phyloP scores from a whole-genome alignment of 805 yeast species.

The Phaffomyces thermotolerans region DNA sequence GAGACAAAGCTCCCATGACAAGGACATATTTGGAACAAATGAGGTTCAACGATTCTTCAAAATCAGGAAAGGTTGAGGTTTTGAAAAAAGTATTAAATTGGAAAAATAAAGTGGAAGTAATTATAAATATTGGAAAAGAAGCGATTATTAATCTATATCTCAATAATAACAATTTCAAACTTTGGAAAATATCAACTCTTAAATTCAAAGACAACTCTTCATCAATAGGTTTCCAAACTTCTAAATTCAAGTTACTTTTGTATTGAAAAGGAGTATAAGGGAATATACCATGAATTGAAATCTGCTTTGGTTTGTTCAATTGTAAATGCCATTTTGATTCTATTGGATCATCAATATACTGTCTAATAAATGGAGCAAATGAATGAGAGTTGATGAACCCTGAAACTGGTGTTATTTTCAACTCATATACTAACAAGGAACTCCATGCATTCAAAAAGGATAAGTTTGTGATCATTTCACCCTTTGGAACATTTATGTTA shows the following conservation, averaged over 20 bases:
- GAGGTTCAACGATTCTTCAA: slow-evolving; percentile 38
- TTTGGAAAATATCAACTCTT: slow-evolving; percentile 47
- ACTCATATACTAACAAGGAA: slow-evolving; percentile 48
- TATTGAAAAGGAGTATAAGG: slow-evolving; percentile 54
- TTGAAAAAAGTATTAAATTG: slow-evolving; percentile 45
- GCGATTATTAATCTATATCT: slow-evolving; percentile 73
- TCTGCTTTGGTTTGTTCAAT: slow-evolving; percentile 31
- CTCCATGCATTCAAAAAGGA: slow-evolving; percentile 53
- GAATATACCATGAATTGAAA: slow-evolving; percentile 55
- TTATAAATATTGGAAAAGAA: slow-evolving; percentile 58
- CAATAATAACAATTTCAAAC: slow-evolving; percentile 62
- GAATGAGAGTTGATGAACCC: slow-evolving; percentile 1
- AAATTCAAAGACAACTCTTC: slow-evolving; percentile 16
- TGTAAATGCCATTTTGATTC: slow-evolving; percentile 80
- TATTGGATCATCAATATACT: slow-evolving; percentile 52
- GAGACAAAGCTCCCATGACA: slow-evolving; percentile 23
- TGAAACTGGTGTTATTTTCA: slow-evolving; percentile 23
- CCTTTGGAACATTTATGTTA: slow-evolving; percentile 31
- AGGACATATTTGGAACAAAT: slow-evolving; percentile 26
- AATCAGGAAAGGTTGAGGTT: slow-evolving; percentile 34
- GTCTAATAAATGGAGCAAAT: slow-evolving; percentile 63
- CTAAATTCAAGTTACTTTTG: slow-evolving; percentile 29
- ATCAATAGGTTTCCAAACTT: slow-evolving; percentile 37
- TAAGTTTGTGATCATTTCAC: slow-evolving; percentile 40
- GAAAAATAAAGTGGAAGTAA: slow-evolving; percentile 41